Conservation (phyloP, 2,329 filamentous ascomycete genomes). For the Cytospora mali region DNA sequence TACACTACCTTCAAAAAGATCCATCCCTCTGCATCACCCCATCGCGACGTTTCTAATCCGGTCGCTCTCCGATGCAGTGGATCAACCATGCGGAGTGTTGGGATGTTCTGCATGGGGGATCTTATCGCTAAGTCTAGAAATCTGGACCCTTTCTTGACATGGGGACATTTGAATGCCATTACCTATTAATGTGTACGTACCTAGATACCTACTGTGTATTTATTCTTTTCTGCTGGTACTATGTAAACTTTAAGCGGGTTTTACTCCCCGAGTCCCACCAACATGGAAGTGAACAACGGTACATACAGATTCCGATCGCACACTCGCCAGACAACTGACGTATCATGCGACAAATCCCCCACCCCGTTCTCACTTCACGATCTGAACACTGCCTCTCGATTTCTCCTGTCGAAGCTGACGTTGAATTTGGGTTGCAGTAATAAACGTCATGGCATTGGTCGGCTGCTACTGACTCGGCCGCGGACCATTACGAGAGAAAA, state of each 20-base stretch:
- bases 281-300: no score
- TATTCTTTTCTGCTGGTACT: neutral
- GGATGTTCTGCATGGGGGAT: conserved; percentile 20
- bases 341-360: neutral
- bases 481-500: conserved; percentile 54
- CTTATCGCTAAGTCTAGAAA: conserved; percentile 17
- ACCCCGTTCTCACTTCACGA: neutral
- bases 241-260: neutral
- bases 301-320: neutral
- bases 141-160: neutral
- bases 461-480: conserved; percentile 37
- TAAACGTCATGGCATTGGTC: conserved; percentile 26
- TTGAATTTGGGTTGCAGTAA: conserved; percentile 25
- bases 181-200: neutral
- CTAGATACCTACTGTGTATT: neutral
- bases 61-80: conserved; percentile 22
- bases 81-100: conserved; percentile 19
- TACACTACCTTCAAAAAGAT: no score
- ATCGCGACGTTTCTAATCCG: conserved; percentile 9
- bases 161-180: neutral
- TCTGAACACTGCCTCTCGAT: conserved; percentile 8
- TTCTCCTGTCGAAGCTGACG: conserved; percentile 18
- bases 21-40: neutral
- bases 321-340: neutral
- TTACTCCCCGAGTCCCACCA: no score